Conservation (phyloP, 108 stramenopile species). For the Nitzschia inconspicua region DNA sequence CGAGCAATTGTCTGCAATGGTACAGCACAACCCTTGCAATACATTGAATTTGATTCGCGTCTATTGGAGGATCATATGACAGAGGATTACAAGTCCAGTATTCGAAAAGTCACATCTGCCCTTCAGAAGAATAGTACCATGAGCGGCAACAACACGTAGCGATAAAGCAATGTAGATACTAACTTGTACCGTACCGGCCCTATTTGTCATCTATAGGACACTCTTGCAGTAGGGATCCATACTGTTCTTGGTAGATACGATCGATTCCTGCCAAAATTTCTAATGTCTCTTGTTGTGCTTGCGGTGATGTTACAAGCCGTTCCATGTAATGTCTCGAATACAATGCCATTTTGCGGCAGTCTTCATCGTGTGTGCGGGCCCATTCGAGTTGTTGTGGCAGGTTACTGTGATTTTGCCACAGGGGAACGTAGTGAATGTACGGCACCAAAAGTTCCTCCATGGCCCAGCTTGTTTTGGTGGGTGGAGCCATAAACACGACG, state of each 20-base stretch:
- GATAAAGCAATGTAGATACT: too few relatives aligned
- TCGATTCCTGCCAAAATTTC: neutral
- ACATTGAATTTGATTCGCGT: constrained; percentile 25
- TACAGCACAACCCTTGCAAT: constrained; percentile 9
- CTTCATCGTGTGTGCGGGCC: constrained; percentile 39
- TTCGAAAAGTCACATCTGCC: too few relatives aligned
- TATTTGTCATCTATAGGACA: neutral
- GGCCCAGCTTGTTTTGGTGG: constrained; percentile 45
- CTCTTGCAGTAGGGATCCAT: neutral
- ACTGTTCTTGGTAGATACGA: neutral
- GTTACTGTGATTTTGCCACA: constrained; percentile 17
- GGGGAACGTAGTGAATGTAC: constrained; percentile 53
- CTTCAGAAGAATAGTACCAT: too few relatives aligned
- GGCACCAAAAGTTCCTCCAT: constrained; percentile 54
- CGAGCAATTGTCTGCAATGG: constrained; percentile 9
- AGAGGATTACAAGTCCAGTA: constrained; percentile 18
- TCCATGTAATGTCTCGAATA: constrained; percentile 43
- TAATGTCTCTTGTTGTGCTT: neutral
- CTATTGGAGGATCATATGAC: constrained; percentile 34
- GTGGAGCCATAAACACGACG: constrained; percentile 46
- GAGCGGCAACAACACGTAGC: too few relatives aligned
- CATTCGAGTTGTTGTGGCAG: constrained; percentile 37
- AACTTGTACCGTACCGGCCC: too few relatives aligned
- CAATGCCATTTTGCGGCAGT: constrained; percentile 35
- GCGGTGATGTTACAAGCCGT: neutral